Base-by-base conservation (phyloP, 192 early-diverging fungal genomes). In the Rhizophagus prolifer region DNA sequence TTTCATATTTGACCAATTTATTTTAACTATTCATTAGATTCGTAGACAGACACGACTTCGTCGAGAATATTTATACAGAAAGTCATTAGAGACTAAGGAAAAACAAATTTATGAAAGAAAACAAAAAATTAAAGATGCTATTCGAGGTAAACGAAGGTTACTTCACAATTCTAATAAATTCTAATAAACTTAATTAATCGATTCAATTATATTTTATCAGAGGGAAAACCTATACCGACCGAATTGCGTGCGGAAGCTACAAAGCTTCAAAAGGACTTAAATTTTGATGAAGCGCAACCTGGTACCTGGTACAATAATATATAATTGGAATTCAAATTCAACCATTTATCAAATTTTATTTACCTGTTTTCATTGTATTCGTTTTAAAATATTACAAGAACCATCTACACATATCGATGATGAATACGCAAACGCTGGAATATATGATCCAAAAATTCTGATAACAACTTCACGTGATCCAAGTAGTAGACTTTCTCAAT, bases 401-500 rank as follows among this genome's bases (percentile, higher is more conserved):
- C 91, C 91, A 9, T 85, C 87, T 8, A 88, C 90, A 12, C 95
- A 97, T 78, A 91, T 95, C 66, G 97, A 99, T 86, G 96, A 99
- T 76, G 97, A 99, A 88, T 99, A 99, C 82, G 90, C 96, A 16
- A 90, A 90, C 23, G 96, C 96, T 19, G 97, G 97, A 60, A 88
- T 93, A 54, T 91, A 86, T 67, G 97, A 99, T 79, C 96, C 97
- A 63, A 99, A 99, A 79, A 89, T 99, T 21, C 83, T 99, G 23
- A 94, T 99, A 70, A 99, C 97, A 26, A 99, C 97, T 9, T 97
- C 96, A 19, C 87, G 96, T 72, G 96, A 98, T 73, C 96, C 97
- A 25, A 94, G 91, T 82, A 91, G 92, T 76, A 91, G 96, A 60
- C 88, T 99, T 78, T 90, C 92, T 80, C 95, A 96, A 84, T 99